Base-by-base conservation (phyloP, 1,139 yeast genomes). In the Debaryomyces sp. region DNA sequence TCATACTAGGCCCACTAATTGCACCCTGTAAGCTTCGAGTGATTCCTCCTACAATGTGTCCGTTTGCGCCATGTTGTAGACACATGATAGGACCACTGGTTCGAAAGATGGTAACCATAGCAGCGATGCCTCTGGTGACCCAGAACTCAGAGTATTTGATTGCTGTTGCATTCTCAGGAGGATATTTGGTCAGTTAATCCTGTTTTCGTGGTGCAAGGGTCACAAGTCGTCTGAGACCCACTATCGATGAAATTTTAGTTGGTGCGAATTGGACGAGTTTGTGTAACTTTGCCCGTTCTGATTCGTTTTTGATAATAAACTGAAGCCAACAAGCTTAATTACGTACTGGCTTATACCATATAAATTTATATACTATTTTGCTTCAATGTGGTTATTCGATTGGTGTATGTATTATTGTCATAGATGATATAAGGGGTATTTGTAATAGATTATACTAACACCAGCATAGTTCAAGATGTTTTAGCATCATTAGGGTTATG, bases 401-500 rank as follows among this genome's bases (percentile, higher is more conserved):
- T 73, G 78, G 78, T 73, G 77, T 71, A 71, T 50, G 77, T 71
- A 63, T 41, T 34, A 9, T n/a, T 12, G 29, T 1, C 15, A n/a
- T 34, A 17, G 7, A 22, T 7, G 5, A 3, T 17, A 21, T 27
- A 29, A n/a, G 17, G 26, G 2, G 10, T 6, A 5, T 17, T 24
- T 9, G 18, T 6, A 41, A 23, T 15, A 41, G 27, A 18, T 27
- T 29, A 15, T 38, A 44, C 44, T 48, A 45, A 42, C 49, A 29
- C 17, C 40, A 18, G 12, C 35, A 32, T 56, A 81, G 90, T 94
- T 76, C 96, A 89, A 80, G 97, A 92, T 69, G 85, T 91, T 53
- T 82, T 94, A 65, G 89, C 97, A 61, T 89, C 96, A 45, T 82
- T 94, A 58, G 99, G 99, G 54, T 82, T 94, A 64, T 87, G 96